Percentiles rank a stretch among this genome's conserved stretches.
phyloP scores from a whole-genome alignment of 306 rosid genomes.

The Cucurbita ficifolia region DNA sequence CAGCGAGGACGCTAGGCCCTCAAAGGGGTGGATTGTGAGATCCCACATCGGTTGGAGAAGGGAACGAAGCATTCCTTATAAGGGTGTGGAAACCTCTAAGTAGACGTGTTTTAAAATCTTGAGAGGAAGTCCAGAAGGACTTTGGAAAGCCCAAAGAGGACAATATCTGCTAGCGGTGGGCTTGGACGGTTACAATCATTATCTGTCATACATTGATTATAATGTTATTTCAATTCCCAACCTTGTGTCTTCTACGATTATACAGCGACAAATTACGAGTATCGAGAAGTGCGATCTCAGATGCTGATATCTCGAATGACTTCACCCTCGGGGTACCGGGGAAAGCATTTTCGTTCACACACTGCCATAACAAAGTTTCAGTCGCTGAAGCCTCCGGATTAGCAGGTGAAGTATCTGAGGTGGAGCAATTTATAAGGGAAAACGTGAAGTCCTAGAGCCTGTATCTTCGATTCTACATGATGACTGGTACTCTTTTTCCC shows the following conservation, averaged over 20 bases:
- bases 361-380: conserved; percentile 63
- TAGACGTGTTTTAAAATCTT: too few relatives aligned
- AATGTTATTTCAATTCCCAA: background rate
- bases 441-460: conserved; percentile 25
- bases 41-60: too few relatives aligned
- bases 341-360: conserved; percentile 58
- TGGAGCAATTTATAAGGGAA: conserved; percentile 65
- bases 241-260: conserved; percentile 1
- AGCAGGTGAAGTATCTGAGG: conserved; percentile 52
- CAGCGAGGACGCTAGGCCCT: too few relatives aligned
- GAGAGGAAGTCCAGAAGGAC: too few relatives aligned
- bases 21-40: too few relatives aligned
- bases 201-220: background rate
- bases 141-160: too few relatives aligned
- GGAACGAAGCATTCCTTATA: too few relatives aligned
- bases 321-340: conserved; percentile 56
- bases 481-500: background rate
- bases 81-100: too few relatives aligned
- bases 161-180: too few relatives aligned
- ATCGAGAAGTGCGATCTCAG: conserved; percentile 74
- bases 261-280: conserved; percentile 66
- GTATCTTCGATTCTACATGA: background rate
- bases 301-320: conserved; percentile 67
- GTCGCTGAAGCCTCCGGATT: conserved; percentile 73
- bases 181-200: too few relatives aligned